phyloP scores from a whole-genome alignment of 2,329 filamentous ascomycete species.

The Esteya vermicola region DNA sequence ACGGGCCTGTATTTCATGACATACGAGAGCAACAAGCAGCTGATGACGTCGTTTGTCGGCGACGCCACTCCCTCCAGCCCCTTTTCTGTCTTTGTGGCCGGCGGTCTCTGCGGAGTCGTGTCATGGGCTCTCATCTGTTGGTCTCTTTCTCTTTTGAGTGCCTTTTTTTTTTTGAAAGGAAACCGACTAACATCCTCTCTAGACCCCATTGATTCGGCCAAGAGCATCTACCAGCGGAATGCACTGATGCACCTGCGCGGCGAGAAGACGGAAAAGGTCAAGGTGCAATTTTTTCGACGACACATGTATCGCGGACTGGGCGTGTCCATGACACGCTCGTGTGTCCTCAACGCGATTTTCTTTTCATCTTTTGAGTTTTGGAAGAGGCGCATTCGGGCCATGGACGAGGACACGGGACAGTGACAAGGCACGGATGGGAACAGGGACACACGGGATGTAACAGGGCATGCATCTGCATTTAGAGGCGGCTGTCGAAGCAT shows the following conservation, averaged over 20 bases:
- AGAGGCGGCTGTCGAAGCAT: too few relatives aligned
- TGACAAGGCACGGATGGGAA: neutral
- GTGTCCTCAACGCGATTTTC: slow-evolving; percentile 76
- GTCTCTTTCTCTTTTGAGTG: slow-evolving; percentile 22
- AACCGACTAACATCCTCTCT: neutral
- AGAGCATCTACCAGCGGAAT: slow-evolving; percentile 75
- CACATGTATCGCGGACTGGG: slow-evolving; percentile 74
- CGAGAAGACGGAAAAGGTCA: slow-evolving; percentile 51
- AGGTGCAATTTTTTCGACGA: slow-evolving; percentile 63
- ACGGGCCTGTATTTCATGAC: slow-evolving; percentile 82
- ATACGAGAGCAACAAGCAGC: slow-evolving; percentile 74
- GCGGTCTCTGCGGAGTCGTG: slow-evolving; percentile 68
- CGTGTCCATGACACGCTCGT: slow-evolving; percentile 72
- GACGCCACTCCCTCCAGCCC: slow-evolving; percentile 64
- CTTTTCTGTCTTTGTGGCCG: slow-evolving; percentile 63
- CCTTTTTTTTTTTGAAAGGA: neutral
- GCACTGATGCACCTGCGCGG: slow-evolving; percentile 56
- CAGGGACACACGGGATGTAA: too few relatives aligned
- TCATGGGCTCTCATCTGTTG: slow-evolving; percentile 67
- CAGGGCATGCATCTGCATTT: too few relatives aligned
- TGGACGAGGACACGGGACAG: slow-evolving; percentile 26
- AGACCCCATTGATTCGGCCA: slow-evolving; percentile 67
- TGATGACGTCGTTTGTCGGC: slow-evolving; percentile 59
- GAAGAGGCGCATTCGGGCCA: slow-evolving; percentile 51
- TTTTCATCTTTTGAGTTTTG: slow-evolving; percentile 78